A percentile compares a stretch with the other conserved stretches of the same genome.
Evolutionary conservation across 2,329 filamentous ascomycete species (phyloP).

Genomic region (Mariannaea elegans): DNA sequence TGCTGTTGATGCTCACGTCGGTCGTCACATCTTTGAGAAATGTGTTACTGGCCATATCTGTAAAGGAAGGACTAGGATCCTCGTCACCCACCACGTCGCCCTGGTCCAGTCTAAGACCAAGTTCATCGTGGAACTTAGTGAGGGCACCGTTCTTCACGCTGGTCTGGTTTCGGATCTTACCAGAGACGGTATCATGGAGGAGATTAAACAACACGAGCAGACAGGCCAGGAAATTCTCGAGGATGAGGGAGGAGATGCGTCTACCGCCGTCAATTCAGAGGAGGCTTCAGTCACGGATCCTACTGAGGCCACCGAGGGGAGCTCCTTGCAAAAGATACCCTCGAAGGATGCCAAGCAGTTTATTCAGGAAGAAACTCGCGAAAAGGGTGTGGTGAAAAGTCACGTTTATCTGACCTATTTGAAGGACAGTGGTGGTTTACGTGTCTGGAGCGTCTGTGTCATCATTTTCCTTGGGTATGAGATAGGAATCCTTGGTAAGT

Average conservation of each 20-base stretch:
- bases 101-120: conserved; percentile 76
- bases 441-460: conserved; percentile 66
- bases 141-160: conserved; percentile 71
- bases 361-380: conserved; percentile 77
- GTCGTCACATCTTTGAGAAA: conserved; percentile 80
- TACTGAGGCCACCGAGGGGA: conserved; percentile 49
- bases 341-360: conserved; percentile 73
- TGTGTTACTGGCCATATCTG: conserved; percentile 78
- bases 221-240: conserved; percentile 53
- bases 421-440: conserved; percentile 68
- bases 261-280: conserved; percentile 65
- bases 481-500: conserved; percentile 60
- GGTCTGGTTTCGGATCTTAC: conserved; percentile 73
- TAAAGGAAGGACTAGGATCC: conserved; percentile 74
- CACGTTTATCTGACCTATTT: conserved; percentile 76
- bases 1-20: conserved; percentile 83
- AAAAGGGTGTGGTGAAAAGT: conserved; percentile 73
- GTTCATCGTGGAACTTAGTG: conserved; percentile 77
- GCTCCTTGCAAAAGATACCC: conserved; percentile 57
- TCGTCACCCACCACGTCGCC: conserved; percentile 83
- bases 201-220: conserved; percentile 67
- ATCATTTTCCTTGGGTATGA: conserved; percentile 65
- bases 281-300: conserved; percentile 54
- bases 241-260: conserved; percentile 54
- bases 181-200: conserved; percentile 62